A percentile compares a stretch with the other conserved stretches of the same genome.
Evolutionary conservation across 2,329 filamentous ascomycete species (phyloP).

Genomic region (Hymenoscyphus occultus): DNA sequence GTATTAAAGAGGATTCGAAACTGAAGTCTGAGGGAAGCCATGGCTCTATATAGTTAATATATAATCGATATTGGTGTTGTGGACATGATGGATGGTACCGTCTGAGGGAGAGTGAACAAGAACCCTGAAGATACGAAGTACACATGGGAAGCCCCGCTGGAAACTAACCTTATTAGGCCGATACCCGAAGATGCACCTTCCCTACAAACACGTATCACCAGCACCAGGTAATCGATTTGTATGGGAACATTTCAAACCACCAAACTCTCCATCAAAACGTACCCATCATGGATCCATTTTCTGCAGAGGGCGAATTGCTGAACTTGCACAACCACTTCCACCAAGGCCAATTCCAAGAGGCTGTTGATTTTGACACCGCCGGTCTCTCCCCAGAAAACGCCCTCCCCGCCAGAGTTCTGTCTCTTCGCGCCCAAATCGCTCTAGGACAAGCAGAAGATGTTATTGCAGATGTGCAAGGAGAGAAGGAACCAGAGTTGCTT

Average conservation of each 20-base stretch:
- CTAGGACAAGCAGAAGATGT: slow-evolving; percentile 75
- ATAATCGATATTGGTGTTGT: too few species aligned
- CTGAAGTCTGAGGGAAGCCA: too few species aligned
- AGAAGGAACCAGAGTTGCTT: slow-evolving; percentile 66
- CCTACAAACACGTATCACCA: slow-evolving; percentile 10
- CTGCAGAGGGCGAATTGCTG: slow-evolving; percentile 67
- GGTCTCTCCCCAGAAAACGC: slow-evolving; percentile 76
- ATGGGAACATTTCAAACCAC: slow-evolving; percentile 18
- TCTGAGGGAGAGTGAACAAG: too few species aligned
- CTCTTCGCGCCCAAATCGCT: slow-evolving; percentile 79
- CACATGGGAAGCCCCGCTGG: not conserved
- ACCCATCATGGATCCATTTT: slow-evolving; percentile 63
- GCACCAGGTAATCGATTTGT: not conserved
- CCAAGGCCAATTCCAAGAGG: slow-evolving; percentile 81
- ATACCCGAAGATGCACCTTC: not conserved
- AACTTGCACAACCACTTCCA: slow-evolving; percentile 70
- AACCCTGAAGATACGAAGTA: too few species aligned
- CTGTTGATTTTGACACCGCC: slow-evolving; percentile 80
- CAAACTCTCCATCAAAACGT: slow-evolving; percentile 6
- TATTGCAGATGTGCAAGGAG: slow-evolving; percentile 63
- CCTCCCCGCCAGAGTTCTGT: slow-evolving; percentile 71
- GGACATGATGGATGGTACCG: too few species aligned
- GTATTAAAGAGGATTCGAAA: too few species aligned
- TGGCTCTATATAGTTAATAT: too few species aligned
- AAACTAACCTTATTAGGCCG: not conserved